A percentile compares a stretch with the other conserved stretches of the same genome.
These are phyloP conservation scores for Erodium moschatum DNA, from an alignment of 441 rosid genomes.

Conservation along the genomic window DNA sequence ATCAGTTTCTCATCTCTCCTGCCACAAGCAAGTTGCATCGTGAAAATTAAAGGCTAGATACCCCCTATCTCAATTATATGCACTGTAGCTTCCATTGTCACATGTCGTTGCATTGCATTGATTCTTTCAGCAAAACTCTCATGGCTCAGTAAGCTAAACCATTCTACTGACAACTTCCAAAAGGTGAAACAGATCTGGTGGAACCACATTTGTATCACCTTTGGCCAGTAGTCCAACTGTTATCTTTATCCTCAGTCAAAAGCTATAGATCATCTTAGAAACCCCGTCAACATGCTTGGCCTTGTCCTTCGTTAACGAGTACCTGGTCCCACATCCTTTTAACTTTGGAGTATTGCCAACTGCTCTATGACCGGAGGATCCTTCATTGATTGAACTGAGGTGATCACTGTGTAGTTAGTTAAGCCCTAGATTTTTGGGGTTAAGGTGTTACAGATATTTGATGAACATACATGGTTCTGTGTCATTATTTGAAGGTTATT, in stretches of 20 bases:
- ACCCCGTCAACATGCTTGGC: background rate
- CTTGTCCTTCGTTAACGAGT: background rate
- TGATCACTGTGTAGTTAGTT: background rate
- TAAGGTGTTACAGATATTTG: slow-evolving; percentile 3
- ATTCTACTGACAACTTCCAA: background rate
- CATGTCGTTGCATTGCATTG: background rate
- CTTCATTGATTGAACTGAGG: background rate
- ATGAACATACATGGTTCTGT: background rate
- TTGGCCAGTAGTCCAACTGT: background rate
- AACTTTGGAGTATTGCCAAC: slow-evolving; percentile 3
- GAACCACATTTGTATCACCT: background rate
- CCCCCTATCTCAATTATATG: background rate
- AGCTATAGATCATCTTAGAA: background rate
- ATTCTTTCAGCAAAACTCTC: background rate
- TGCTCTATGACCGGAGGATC: background rate
- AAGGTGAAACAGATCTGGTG: no score
- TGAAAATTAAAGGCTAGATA: background rate
- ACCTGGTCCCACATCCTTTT: background rate
- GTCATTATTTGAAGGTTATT: background rate
- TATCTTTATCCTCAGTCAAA: background rate
- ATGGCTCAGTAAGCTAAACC: background rate
- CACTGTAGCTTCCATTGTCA: background rate
- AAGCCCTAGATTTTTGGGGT: background rate
- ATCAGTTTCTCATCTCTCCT: background rate
- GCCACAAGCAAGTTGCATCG: background rate